Conservation (phyloP, 495 filamentous ascomycete genomes). For the Chaetomium fimeti region DNA sequence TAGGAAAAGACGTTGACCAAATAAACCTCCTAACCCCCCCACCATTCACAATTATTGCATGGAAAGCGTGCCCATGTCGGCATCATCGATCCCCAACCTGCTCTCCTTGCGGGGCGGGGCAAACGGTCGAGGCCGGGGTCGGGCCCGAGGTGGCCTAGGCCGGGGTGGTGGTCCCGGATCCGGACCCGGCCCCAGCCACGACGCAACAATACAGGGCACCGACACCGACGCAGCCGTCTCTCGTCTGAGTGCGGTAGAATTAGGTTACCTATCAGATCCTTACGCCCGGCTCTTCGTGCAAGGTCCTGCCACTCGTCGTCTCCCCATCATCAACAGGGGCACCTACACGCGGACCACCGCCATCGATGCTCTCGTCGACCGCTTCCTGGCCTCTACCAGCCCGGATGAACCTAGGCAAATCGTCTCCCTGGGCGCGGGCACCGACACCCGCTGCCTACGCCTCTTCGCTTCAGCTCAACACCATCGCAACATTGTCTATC, state of each 20-base stretch:
- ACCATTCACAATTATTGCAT: too few species aligned
- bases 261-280: slow-evolving; percentile 83
- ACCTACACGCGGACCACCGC: slow-evolving; percentile 92
- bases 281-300: slow-evolving; percentile 67
- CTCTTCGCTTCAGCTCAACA: slow-evolving; percentile 46
- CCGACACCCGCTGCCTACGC: slow-evolving; percentile 84
- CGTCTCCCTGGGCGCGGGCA: slow-evolving; percentile 88
- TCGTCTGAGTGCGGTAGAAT: slow-evolving; percentile 77
- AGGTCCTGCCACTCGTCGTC: slow-evolving; percentile 50
- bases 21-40: too few species aligned
- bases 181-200: slow-evolving; percentile 33
- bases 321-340: slow-evolving; percentile 93
- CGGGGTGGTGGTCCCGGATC: slow-evolving; percentile 20
- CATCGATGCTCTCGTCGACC: slow-evolving; percentile 73
- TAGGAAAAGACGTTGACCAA: too few species aligned
- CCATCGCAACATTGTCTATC: slow-evolving; percentile 62
- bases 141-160: slow-evolving; percentile 44
- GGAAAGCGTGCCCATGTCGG: slow-evolving; percentile 54
- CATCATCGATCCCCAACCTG: slow-evolving; percentile 73
- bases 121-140: slow-evolving; percentile 35
- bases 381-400: slow-evolving; percentile 57
- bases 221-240: slow-evolving; percentile 90
- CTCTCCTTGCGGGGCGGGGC: slow-evolving; percentile 60
- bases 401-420: slow-evolving; percentile 58
- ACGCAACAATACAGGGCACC: slow-evolving; percentile 73